Evolutionary conservation across 2,329 filamentous ascomycete genomes (phyloP), one percentile per base, ranked within the genome.

Genomic region (Nemania diffusa): DNA sequence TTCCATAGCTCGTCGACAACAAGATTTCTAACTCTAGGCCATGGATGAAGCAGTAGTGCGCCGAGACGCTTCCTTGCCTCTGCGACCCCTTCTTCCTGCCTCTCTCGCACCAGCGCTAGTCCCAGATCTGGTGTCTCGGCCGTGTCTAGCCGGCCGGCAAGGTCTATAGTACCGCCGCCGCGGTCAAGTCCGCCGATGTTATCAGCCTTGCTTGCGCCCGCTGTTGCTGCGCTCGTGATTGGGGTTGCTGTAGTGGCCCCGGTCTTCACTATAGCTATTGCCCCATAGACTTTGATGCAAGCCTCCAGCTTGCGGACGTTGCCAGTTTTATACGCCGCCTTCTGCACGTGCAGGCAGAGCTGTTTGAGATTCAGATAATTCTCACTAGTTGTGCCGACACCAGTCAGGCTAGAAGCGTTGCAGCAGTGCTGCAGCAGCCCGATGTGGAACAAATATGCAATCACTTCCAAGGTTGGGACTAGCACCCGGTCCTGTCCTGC

Each of bases 301-400:
- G 93, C 91, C 76, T 93, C 88, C 1, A 98, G 84, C 78, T 96
- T 95, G 57, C 90, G 87, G 50, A 97, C 87, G 77, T 93, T 96
- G 22, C 91, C 89, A 0, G 91, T 92, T 80, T 94, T 95, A 82
- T 92, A 94, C 70, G 94, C 92, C 0, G 92, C 87, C 78, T 91
- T 93, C 75, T 97, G 93, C 3, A 91, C 87, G 40, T 89, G 83
- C 6, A 89, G 82, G 66, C 94, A 93, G 2, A 97, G 80, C 6
- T 79, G 83, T 67, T 88, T 87, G 76, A 83, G 77, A 69, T 84
- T 80, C 17, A 83, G 71, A 5, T 82, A 69, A 4, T 72, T 72
- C 9, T 73, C 71, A 71, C 11, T 42, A 5, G 29, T 20, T n/a
- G 11, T 22, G 20, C 11, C n/a, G 29, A 22, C 44, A 24, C 46